Percentiles rank a stretch among this genome's conserved stretches.
These are phyloP conservation scores for Malbranchea zuffiana DNA, from an alignment of 2,329 filamentous ascomycete species.

Conservation along the genomic window DNA sequence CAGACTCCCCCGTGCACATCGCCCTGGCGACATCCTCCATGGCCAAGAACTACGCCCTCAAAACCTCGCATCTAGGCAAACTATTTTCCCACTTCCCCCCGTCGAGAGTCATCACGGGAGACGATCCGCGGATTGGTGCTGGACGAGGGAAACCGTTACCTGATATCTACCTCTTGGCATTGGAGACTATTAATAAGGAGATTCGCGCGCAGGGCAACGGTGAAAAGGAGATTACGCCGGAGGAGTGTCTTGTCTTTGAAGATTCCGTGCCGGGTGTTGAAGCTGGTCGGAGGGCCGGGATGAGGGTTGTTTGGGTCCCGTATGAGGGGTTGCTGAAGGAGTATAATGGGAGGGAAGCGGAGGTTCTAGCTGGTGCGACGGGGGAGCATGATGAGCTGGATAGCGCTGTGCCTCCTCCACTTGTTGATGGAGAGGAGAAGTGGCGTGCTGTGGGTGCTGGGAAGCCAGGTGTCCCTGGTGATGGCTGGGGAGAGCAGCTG, in stretches of 20 bases:
- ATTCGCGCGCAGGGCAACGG: constrained; percentile 48
- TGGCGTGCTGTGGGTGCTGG: constrained; percentile 35
- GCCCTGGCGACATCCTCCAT: constrained; percentile 79
- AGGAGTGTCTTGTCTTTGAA: constrained; percentile 93
- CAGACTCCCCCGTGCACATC: constrained; percentile 52
- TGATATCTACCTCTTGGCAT: constrained; percentile 83
- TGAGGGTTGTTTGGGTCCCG: constrained; percentile 89
- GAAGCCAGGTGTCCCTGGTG: constrained; percentile 44
- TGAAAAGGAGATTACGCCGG: constrained; percentile 55
- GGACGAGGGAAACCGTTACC: constrained; percentile 90
- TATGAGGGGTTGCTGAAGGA: constrained; percentile 67
- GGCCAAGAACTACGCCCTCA: constrained; percentile 60
- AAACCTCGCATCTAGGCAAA: constrained; percentile 49
- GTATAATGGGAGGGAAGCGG: constrained; percentile 62
- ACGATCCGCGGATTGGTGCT: constrained; percentile 63
- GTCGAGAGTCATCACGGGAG: constrained; percentile 68
- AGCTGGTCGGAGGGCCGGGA: constrained; percentile 77
- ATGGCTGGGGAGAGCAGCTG: constrained; percentile 50
- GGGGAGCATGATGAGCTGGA: constrained; percentile 54
- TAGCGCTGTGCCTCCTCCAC: constrained; percentile 27
- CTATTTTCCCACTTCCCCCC: constrained; percentile 52
- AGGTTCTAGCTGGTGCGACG: constrained; percentile 73
- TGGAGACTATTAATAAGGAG: constrained; percentile 71
- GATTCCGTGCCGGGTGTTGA: constrained; percentile 91
- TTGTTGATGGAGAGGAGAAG: constrained; percentile 30